Base-by-base conservation (phyloP, 352 stramenopile genomes). In the Thraustotheca clavata region DNA sequence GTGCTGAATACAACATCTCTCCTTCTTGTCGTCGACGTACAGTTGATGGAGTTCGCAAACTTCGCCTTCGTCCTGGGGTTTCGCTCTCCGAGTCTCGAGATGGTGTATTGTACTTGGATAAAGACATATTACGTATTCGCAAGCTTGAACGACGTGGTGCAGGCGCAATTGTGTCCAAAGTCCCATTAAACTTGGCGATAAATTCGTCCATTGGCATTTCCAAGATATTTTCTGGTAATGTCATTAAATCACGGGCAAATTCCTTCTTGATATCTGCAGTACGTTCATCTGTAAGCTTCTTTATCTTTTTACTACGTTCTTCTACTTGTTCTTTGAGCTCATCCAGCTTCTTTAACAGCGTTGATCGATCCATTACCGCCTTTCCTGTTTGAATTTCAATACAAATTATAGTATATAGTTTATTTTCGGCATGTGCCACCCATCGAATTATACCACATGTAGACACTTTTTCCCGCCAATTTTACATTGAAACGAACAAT, bases 211-310 rank as follows among this genome's bases (percentile, higher is more conserved):
- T 27, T 26, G 57, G 57, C 57, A 65, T 65, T 26, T 24, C 33
- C n/a, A 43, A 46, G 27, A 65, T 65, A 20, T 65, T 65, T 46
- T 65, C 57, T n/a, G 57, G 57, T 33, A 65, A 36, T 16, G 57
- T 43, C 36, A 65, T 65, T 22, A 43, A 36, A 33, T 65, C 57
- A 12, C 57, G 35, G 11, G 39, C 39, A 20, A 65, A 65, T 27
- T 65, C 35, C 31, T 39, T 65, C 41, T 48, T 54, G 29, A 65
- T 14, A 12, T 39, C 57, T 16, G 46, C 57, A 12, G 57, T 46
- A 33, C 57, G 47, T 7, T 12, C 27, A 14, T 54, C 41, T 14
- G 57, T n/a, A 3, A 65, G 29, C 9, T 32, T 65, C 24, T 54
- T 24, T 20, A 65, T 27, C 57, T 54, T 52, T 32, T 54, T 18